Evolutionary conservation across 2,329 filamentous ascomycete species (phyloP).

Genomic region (Dothideomycetes sp.): DNA sequence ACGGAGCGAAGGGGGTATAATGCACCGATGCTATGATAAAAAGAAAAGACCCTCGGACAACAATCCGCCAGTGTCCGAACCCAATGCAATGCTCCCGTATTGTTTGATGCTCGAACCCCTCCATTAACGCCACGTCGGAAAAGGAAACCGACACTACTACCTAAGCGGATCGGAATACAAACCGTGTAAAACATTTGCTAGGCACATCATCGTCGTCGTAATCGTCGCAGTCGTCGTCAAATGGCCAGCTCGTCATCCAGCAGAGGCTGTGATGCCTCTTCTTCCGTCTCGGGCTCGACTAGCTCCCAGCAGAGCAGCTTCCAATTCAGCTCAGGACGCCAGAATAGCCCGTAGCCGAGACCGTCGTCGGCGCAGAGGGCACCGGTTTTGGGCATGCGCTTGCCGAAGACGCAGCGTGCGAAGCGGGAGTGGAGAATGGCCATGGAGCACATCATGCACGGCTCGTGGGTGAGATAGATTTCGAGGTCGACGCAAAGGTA

Average conservation of each 20-base stretch:
- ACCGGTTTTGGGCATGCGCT: slow-evolving; percentile 69
- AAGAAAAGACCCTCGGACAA: too few relatives aligned
- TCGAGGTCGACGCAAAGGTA: slow-evolving; percentile 93
- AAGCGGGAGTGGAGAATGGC: slow-evolving; percentile 90
- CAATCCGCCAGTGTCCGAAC: too few relatives aligned
- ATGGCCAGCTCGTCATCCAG: background rate
- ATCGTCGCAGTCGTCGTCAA: background rate
- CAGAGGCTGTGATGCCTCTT: background rate
- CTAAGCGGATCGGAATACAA: background rate
- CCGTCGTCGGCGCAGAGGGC: slow-evolving; percentile 63
- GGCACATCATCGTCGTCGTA: too few relatives aligned
- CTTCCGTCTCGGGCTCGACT: slow-evolving; percentile 5
- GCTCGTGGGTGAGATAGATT: slow-evolving; percentile 89
- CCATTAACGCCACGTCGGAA: background rate
- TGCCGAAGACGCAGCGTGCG: slow-evolving; percentile 69
- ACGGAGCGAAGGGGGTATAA: background rate
- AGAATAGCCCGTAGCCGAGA: slow-evolving; percentile 50
- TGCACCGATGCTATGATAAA: background rate
- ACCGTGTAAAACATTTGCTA: background rate
- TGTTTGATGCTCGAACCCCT: too few relatives aligned
- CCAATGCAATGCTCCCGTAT: background rate
- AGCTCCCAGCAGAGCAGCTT: slow-evolving; percentile 72
- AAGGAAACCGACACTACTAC: background rate
- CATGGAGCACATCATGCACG: slow-evolving; percentile 95
- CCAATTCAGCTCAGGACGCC: slow-evolving; percentile 71